phyloP scores from a whole-genome alignment of 257 asterid genomes.

The Scutellaria barbata region DNA sequence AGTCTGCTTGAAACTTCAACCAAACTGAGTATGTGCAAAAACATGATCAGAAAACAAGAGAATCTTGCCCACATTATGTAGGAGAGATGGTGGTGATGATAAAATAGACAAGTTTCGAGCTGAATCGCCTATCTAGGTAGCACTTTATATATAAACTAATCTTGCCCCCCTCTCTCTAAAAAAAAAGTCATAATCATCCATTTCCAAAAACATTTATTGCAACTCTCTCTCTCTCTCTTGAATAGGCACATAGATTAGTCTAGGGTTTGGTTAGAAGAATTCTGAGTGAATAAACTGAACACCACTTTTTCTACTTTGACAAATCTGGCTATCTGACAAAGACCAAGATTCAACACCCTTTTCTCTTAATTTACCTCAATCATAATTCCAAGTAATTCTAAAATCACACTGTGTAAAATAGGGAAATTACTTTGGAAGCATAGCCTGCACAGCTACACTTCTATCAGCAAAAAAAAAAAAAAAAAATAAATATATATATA shows the following conservation, averaged over 20 bases:
- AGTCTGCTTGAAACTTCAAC: slow-evolving; percentile 48
- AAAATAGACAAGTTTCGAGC: slow-evolving; percentile 10
- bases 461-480: slow-evolving; percentile 42
- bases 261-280: slow-evolving; percentile 48
- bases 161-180: slow-evolving; percentile 18
- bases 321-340: slow-evolving; percentile 31
- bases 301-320: slow-evolving; percentile 37
- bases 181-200: no score
- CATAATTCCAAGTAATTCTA: slow-evolving; percentile 36
- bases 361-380: slow-evolving; percentile 37
- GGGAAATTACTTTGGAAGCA: slow-evolving; percentile 30
- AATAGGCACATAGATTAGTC: slow-evolving; percentile 30
- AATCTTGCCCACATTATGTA: slow-evolving; percentile 46
- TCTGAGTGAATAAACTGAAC: slow-evolving; percentile 14
- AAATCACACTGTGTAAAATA: slow-evolving; percentile 26
- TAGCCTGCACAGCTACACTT: slow-evolving; percentile 54
- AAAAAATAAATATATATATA: no score
- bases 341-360: slow-evolving; percentile 39
- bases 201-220: slow-evolving; percentile 35
- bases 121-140: not conserved
- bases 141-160: slow-evolving; percentile 27
- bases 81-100: slow-evolving; percentile 37
- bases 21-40: slow-evolving; percentile 43
- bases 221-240: slow-evolving; percentile 25
- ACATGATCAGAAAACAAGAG: slow-evolving; percentile 38